Conservation (phyloP, 768 basidiomycete species). For the Suillus clintonianus region DNA sequence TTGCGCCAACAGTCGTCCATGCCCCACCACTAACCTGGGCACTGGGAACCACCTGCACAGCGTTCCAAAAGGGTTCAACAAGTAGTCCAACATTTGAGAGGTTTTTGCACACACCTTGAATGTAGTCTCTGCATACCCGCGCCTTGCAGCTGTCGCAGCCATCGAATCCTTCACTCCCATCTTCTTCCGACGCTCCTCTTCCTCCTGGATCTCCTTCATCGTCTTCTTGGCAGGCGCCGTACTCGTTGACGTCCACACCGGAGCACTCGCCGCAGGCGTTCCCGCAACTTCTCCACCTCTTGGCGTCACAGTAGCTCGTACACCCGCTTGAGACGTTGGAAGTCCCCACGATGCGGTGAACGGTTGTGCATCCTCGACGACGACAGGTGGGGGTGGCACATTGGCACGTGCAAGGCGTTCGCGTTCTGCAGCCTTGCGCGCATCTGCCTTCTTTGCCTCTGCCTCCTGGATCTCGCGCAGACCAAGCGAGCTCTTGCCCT, state of each 20-base stretch:
- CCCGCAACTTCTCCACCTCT: conserved; percentile 42
- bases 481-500: conserved; percentile 55
- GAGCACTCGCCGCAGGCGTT: conserved; percentile 34
- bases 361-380: conserved; percentile 56
- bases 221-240: conserved; percentile 77
- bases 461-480: conserved; percentile 95
- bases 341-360: conserved; percentile 84
- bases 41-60: conserved; percentile 32
- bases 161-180: conserved; percentile 58
- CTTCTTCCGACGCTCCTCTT: conserved; percentile 89
- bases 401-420: conserved; percentile 59
- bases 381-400: conserved; percentile 34
- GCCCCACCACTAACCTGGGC: conserved; percentile 47
- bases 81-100: background rate
- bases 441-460: conserved; percentile 80
- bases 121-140: conserved; percentile 79
- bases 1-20: conserved; percentile 88
- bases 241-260: conserved; percentile 74
- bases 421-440: conserved; percentile 71
- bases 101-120: conserved; percentile 54
- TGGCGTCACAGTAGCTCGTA: conserved; percentile 38
- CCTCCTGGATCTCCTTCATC: conserved; percentile 99
- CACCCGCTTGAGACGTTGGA: conserved; percentile 78
- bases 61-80: conserved; percentile 9
- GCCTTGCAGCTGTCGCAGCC: conserved; percentile 56